Conservation (phyloP, 805 yeast species). For the Candida piceae region DNA sequence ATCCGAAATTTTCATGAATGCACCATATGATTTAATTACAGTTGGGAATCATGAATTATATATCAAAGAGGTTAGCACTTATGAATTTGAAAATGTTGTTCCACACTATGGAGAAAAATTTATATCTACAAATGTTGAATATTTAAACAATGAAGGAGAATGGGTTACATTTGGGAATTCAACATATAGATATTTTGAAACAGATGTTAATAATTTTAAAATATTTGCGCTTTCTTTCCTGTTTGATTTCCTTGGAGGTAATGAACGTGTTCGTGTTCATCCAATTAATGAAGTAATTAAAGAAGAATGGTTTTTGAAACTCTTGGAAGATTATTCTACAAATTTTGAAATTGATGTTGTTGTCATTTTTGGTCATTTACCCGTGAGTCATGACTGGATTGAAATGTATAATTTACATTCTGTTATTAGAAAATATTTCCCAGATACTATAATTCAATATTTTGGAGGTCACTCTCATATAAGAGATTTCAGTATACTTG, state of each 20-base stretch:
- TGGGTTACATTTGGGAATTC: slow-evolving; percentile 64
- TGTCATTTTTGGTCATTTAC: slow-evolving; percentile 75
- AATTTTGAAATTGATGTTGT: slow-evolving; percentile 52
- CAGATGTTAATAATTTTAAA: slow-evolving; percentile 46
- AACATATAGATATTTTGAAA: slow-evolving; percentile 57
- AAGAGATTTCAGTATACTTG: slow-evolving; percentile 73
- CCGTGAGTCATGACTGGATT: slow-evolving; percentile 52
- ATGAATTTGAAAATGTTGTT: slow-evolving; percentile 60
- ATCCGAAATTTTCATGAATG: slow-evolving; percentile 54
- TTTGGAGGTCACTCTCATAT: slow-evolving; percentile 95
- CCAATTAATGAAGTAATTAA: slow-evolving; percentile 50
- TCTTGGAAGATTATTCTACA: slow-evolving; percentile 29
- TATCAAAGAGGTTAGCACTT: slow-evolving; percentile 52
- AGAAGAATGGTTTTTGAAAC: slow-evolving; percentile 61
- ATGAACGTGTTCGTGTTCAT: slow-evolving; percentile 57
- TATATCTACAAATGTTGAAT: slow-evolving; percentile 70
- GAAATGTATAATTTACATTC: slow-evolving; percentile 47
- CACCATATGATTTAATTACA: slow-evolving; percentile 73
- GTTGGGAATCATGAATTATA: slow-evolving; percentile 92
- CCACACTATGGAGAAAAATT: slow-evolving; percentile 58
- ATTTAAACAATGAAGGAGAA: slow-evolving; percentile 35
- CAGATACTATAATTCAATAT: slow-evolving; percentile 66
- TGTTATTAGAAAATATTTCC: slow-evolving; percentile 52
- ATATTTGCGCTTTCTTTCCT: slow-evolving; percentile 73
- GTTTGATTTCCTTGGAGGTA: slow-evolving; percentile 65